phyloP scores from a whole-genome alignment of 768 basidiomycete species.

The Phaeotremella skinneri region DNA sequence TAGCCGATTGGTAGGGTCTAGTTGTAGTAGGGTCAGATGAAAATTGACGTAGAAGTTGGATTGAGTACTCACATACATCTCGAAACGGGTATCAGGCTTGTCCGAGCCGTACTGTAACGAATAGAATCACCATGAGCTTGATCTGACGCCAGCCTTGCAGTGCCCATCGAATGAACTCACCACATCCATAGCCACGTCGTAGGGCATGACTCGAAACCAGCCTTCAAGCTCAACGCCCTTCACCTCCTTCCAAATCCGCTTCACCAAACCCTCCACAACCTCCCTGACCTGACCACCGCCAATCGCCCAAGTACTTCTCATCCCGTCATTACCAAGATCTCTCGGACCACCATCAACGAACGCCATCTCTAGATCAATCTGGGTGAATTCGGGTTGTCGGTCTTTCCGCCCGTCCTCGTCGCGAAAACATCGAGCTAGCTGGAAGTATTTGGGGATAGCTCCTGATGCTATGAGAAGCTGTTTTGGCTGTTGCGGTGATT shows the following conservation, averaged over 20 bases:
- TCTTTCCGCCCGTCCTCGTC: slow-evolving; percentile 95
- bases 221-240: slow-evolving; percentile 64
- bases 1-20: slow-evolving; percentile 51
- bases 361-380: slow-evolving; percentile 94
- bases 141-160: slow-evolving; percentile 5
- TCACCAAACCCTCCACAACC: slow-evolving; percentile 72
- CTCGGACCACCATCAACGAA: slow-evolving; percentile 76
- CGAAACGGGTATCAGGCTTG: slow-evolving; percentile 89
- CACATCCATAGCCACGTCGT: slow-evolving; percentile 82
- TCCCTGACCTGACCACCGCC: slow-evolving; percentile 79
- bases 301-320: slow-evolving; percentile 66
- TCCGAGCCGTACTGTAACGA: slow-evolving; percentile 77
- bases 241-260: slow-evolving; percentile 69
- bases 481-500: slow-evolving; percentile 95
- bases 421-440: slow-evolving; percentile 89
- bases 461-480: slow-evolving; percentile 89
- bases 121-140: slow-evolving; percentile 17
- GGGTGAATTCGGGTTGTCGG: slow-evolving; percentile 94
- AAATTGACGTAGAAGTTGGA: background rate
- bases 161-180: slow-evolving; percentile 53
- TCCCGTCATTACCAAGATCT: slow-evolving; percentile 32
- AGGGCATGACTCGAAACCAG: slow-evolving; percentile 78
- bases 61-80: slow-evolving; percentile 66
- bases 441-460: slow-evolving; percentile 83
- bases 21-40: background rate